phyloP scores from a whole-genome alignment of 495 filamentous ascomycete genomes.

The Oleoguttula mirabilis region DNA sequence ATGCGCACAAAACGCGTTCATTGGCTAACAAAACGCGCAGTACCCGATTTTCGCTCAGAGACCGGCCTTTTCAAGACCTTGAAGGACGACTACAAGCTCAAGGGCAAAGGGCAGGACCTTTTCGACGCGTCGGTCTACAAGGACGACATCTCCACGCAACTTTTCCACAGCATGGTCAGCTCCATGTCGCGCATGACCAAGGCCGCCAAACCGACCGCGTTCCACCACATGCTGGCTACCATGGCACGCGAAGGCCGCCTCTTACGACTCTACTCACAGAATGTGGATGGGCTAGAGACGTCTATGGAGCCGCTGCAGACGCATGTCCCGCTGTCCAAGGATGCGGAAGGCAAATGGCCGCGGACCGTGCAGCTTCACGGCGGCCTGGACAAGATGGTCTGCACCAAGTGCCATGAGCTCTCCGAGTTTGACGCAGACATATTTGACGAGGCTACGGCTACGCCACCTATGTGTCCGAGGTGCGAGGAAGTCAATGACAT shows the following conservation, averaged over 20 bases:
- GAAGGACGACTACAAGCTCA: slow-evolving; percentile 74
- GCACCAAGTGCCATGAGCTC: slow-evolving; percentile 75
- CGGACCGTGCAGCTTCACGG: slow-evolving; percentile 88
- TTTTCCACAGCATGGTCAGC: slow-evolving; percentile 93
- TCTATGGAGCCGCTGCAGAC: slow-evolving; percentile 69
- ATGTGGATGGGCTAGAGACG: slow-evolving; percentile 90
- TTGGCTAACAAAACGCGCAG: slow-evolving; percentile 36
- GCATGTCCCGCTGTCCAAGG: slow-evolving; percentile 63
- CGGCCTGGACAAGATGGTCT: slow-evolving; percentile 89
- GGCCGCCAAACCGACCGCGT: slow-evolving; percentile 68
- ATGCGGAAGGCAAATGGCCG: slow-evolving; percentile 58
- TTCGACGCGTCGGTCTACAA: slow-evolving; percentile 97
- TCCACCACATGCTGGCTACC: slow-evolving; percentile 87
- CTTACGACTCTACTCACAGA: slow-evolving; percentile 89
- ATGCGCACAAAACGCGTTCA: neutral
- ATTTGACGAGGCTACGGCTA: slow-evolving; percentile 57
- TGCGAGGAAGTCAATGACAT: slow-evolving; percentile 66
- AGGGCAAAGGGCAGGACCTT: slow-evolving; percentile 73
- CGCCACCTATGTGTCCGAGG: slow-evolving; percentile 66
- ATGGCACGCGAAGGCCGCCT: slow-evolving; percentile 79
- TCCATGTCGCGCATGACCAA: slow-evolving; percentile 63
- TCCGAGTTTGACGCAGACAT: slow-evolving; percentile 62
- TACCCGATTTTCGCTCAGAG: slow-evolving; percentile 91
- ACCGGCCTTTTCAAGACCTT: slow-evolving; percentile 77
- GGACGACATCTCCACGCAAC: slow-evolving; percentile 70